Evolutionary conservation across 805 yeast species (phyloP), one percentile per base, ranked within the genome.

Genomic region (Kodamaea laetipori): DNA sequence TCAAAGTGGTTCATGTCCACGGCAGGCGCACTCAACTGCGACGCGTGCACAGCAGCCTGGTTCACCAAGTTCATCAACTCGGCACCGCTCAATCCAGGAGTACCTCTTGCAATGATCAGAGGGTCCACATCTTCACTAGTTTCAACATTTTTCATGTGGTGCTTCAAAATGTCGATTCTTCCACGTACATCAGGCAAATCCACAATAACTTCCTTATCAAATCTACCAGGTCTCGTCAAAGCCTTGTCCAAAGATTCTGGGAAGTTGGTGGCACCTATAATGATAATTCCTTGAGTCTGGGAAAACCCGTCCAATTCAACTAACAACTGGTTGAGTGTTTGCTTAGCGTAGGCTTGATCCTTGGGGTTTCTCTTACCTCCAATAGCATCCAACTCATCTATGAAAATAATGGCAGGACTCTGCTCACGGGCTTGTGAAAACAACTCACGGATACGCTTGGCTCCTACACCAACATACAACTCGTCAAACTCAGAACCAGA

Each of bases 11-110:
- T 63, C 95, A 89, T 86, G 58, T 84, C 88, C 19, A 94, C 99
- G 17, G 90, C 77, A 27, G 89, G 78, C 1, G 98, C 98, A 52
- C 87, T 85, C 57, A 84, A 80, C 60, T 90, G 97, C 21, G 97
- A 89, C 0, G 99, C 99, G 61, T 86, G 85, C 37, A 94, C 90
- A 3, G 99, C 99, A 11, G 99, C 99, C 66, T 94, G 97, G 67
- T 94, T 94, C 31, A 94, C 97, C 51, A 94, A 75, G 63, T 94
- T 94, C 82, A 88, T 87, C 50, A 94, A 73, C 55, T 90, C 98
- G 15, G 99, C 99, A 60, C 99, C 99, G n/a, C 95, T 84, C 56
- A 94, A 77, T 10, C 99, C 99, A 2, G 98, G 95, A 1, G 99
- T 94, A 47, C 97, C 97, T 64, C 99, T 80, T 7, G 99, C 99